A percentile compares a stretch with the other conserved stretches of the same genome.
These are phyloP conservation scores for Acephala macrosclerotiorum DNA, from an alignment of 2,329 filamentous ascomycete genomes.

Conservation along the genomic window DNA sequence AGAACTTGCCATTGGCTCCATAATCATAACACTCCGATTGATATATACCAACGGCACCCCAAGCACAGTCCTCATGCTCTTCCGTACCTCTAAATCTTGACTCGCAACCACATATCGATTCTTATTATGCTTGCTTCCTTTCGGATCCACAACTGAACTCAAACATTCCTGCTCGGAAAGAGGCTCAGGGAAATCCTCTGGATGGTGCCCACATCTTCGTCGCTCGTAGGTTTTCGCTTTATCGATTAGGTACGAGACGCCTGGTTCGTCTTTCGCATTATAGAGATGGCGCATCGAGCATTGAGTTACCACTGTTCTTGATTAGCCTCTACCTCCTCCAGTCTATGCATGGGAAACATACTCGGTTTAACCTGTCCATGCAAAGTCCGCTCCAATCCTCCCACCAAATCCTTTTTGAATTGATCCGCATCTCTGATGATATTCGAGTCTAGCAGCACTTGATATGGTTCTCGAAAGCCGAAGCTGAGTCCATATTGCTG, in stretches of 20 bases:
- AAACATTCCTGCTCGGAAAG: conserved; percentile 76
- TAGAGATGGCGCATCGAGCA: conserved; percentile 84
- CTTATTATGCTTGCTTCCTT: conserved; percentile 74
- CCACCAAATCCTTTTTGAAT: conserved; percentile 89
- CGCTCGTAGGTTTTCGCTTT: conserved; percentile 79
- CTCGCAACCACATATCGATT: conserved; percentile 81
- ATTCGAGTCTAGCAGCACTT: conserved; percentile 86
- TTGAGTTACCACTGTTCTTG: conserved; percentile 73
- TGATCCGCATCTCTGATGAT: conserved; percentile 82
- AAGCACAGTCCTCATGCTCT: conserved; percentile 68
- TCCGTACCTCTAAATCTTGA: conserved; percentile 71
- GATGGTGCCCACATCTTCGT: conserved; percentile 79
- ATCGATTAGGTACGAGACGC: conserved; percentile 64
- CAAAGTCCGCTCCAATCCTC: conserved; percentile 79
- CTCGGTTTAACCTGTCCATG: conserved; percentile 86
- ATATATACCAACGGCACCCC: conserved; percentile 83
- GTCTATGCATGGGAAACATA: conserved; percentile 48
- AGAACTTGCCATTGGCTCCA: conserved; percentile 77
- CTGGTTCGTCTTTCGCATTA: conserved; percentile 61
- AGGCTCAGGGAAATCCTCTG: conserved; percentile 73
- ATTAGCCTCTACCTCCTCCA: conserved; percentile 15
- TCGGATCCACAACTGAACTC: conserved; percentile 78
- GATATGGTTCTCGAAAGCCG: conserved; percentile 92
- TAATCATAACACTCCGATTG: conserved; percentile 78
- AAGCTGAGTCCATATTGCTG: conserved; percentile 88